A percentile compares a stretch with the other conserved stretches of the same genome.
Conservation (phyloP, 495 filamentous ascomycete genomes). For the Apodospora peruviana region DNA sequence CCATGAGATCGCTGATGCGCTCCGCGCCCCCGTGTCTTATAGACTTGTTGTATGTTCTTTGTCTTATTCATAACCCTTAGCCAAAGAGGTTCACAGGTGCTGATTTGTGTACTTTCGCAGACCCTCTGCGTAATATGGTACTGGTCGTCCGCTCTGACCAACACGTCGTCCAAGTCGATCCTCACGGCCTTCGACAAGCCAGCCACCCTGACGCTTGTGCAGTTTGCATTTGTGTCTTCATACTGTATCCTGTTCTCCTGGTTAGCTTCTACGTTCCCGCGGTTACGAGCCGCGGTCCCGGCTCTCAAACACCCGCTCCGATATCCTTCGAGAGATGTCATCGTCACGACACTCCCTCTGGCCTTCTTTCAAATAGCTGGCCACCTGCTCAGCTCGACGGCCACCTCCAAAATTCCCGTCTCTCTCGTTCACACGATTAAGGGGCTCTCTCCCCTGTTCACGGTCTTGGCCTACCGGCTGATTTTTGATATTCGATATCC, state of each 20-base stretch:
- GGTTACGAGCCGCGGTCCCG: slow-evolving; percentile 61
- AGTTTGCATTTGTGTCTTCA: slow-evolving; percentile 88
- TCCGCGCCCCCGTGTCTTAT: slow-evolving; percentile 85
- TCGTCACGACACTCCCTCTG: slow-evolving; percentile 80
- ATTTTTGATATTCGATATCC: slow-evolving; percentile 86
- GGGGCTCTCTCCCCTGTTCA: slow-evolving; percentile 95
- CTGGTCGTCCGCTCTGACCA: slow-evolving; percentile 86
- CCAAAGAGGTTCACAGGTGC: slow-evolving; percentile 6
- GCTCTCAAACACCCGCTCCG: slow-evolving; percentile 78
- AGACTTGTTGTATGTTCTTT: slow-evolving; percentile 44
- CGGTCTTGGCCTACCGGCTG: slow-evolving; percentile 86
- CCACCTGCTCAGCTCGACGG: slow-evolving; percentile 88
- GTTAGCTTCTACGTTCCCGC: slow-evolving; percentile 63
- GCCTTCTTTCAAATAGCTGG: slow-evolving; percentile 90
- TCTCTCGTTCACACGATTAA: slow-evolving; percentile 98
- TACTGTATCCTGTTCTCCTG: slow-evolving; percentile 80
- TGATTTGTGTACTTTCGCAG: slow-evolving; percentile 39
- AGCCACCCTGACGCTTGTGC: slow-evolving; percentile 86
- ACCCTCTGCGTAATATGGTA: slow-evolving; percentile 86
- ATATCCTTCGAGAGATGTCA: slow-evolving; percentile 74
- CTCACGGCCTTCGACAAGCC: slow-evolving; percentile 89
- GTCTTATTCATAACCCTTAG: neutral
- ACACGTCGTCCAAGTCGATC: slow-evolving; percentile 96
- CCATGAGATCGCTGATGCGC: slow-evolving; percentile 84
- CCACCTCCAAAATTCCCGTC: slow-evolving; percentile 89